Evolutionary conservation across 2,329 filamentous ascomycete species (phyloP), one percentile per base, ranked within the genome.

Genomic region (Acrocalymma vagum): DNA sequence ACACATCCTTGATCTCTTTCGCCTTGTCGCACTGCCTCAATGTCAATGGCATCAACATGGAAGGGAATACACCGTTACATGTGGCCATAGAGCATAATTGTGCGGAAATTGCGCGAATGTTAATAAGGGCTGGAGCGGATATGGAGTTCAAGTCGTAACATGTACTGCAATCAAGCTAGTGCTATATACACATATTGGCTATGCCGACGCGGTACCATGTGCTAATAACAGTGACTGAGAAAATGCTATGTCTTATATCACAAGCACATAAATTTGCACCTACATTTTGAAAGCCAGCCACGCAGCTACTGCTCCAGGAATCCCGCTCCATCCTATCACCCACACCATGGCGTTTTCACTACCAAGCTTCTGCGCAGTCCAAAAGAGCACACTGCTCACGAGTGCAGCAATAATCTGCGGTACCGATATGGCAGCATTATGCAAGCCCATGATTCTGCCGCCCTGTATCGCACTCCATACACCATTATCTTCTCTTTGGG

Each of bases 361-460:
- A 7, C 37, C 37, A 4, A 32, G n/a, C 15, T 16, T 18, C 24
- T 6, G 18, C 15, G 37, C 16, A 6, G 39, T 9, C 41, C 34
- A 39, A 20, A 45, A 45, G 23, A 45, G 29, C 8, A 5, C 25
- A 17, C 37, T 45, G 15, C 31, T 40, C 4, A 14, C 27, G 6
- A 41, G 9, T 15, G 51, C 44, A 6, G 47, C 51, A 7, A 54
- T n/a, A 27, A 54, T 51, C 26, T 54, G 51, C n/a, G 51, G 51
- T 18, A 33, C 23, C 8, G 44, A 51, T 8, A 54, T 42, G 10
- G 51, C 51, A 25, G 32, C 39, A 37, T 43, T 51, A 26, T 54
- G 51, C n/a, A 51, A 17, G 5, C 47, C 51, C 29, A 54, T 31
- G 16, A 54, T 54, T 7, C 33, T 26, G n/a, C 51, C 51, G 13